Evolutionary conservation across 257 asterid genomes (phyloP), one percentile per base, ranked within the genome.

Genomic region (Phtheirospermum japonicum): DNA sequence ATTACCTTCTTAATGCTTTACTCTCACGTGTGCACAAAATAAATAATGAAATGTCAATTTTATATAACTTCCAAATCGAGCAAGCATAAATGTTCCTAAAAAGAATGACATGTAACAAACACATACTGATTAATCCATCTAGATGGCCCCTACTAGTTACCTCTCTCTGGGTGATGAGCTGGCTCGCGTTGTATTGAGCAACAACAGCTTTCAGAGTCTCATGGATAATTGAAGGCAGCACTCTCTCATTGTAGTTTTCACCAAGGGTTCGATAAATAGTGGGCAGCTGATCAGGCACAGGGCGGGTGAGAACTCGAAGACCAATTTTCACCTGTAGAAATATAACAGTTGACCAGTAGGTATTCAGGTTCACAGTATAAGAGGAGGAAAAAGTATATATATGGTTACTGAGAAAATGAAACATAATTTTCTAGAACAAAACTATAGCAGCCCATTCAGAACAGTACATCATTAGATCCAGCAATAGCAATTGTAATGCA

Each of bases 161-260:
- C 87, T 90, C 96, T 83, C 97, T 84, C 77, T 85, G 97, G 62
- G 96, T 90, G 78, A 90, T 77, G 20, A 90, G 95, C 77, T 90
- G 97, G 82, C 96, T 90, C 37, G 97, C 97, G 73, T 90, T 90
- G 78, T 81, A 90, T 59, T 90, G 97, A 19, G 96, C 97, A 73
- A 90, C 96, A 59, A 90, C 96, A 73, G 95, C 81, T 74, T 90
- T 90, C 66, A 87, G 75, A 59, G 97, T 90, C 75, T 90, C 97
- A 23, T 90, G 88, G 63, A 90, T 90, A 48, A 90, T 85, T 17
- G 97, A 90, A 67, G 97, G 97, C 57, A 90, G 77, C 34, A 90
- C 96, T 48, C 95, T 83, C 37, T 90, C 96, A 23, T 85, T 87
- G 75, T 76, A 90, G 81, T 90, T 83, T 77, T 80, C 85, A 53